Evolutionary conservation across 2,329 filamentous ascomycete genomes (phyloP), one percentile per base, ranked within the genome.

Genomic region (Aspergillus sclerotialis): DNA sequence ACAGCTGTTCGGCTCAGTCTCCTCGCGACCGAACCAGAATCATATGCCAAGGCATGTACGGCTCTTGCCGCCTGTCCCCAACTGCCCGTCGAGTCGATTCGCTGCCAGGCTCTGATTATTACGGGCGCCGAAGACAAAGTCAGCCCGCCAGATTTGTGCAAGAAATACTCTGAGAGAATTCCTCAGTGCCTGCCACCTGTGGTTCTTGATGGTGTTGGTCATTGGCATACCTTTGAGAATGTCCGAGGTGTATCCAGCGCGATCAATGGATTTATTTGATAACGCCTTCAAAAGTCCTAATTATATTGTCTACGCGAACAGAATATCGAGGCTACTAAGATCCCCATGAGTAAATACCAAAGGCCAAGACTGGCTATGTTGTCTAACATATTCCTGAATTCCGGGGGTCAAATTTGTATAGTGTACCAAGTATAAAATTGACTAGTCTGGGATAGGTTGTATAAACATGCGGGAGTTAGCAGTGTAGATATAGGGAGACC

Each of bases 201-300:
- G 13, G 7, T 31, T 7, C 29, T 31, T 5, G 14, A 31, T 12
- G 29, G 23, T 12, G 29, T 31, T 4, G 29, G 29, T 6, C 29
- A 31, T 14, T 31, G 29, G 29, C 29, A 31, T 31, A 7, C 23
- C 4, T 31, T 31, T 21, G 29, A 31, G 14, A 18, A 31, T 9
- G 18, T 31, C 4, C 11, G 13, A 8, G 29, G 29, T 4, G 29
- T 31, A n/a, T 17, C 18, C 7, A 5, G 7, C 13, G 29, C 17
- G 3, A 18, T 31, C n/a, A 11, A n/a, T 7, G 12, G 11, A n/a
- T 31, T 31, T 12, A 13, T 31, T 16, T 31, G 23, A 9, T 13
- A 1, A 29, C 14, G 12, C 2, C 15, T 4, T 28, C 7, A 15
- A 21, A 19, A 14, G n/a, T n/a, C n/a, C n/a, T n/a, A n/a, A n/a